Percentiles rank a stretch among this genome's conserved stretches.
These are phyloP conservation scores for Neurospora sp. DNA, from an alignment of 2,329 filamentous ascomycete species.

Conservation along the genomic window DNA sequence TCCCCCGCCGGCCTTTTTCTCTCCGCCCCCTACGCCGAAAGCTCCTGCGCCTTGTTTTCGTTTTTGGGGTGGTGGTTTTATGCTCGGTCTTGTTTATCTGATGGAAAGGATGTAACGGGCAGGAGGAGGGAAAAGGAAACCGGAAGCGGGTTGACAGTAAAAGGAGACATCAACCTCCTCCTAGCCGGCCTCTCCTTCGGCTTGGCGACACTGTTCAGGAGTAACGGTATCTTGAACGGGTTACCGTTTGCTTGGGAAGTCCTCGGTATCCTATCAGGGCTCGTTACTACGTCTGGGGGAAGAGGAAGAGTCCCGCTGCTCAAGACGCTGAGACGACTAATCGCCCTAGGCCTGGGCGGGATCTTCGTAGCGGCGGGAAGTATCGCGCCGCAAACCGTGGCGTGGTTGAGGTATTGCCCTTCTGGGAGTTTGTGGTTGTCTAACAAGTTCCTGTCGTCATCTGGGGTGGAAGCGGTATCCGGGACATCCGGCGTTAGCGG, in stretches of 20 bases:
- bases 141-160: not conserved
- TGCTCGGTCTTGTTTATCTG: slow-evolving; percentile 34
- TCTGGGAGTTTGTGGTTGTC: slow-evolving; percentile 15
- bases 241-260: slow-evolving; percentile 61
- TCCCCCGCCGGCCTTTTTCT: slow-evolving; percentile 87
- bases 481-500: slow-evolving; percentile 4
- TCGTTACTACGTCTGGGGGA: slow-evolving; percentile 23
- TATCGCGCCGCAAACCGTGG: slow-evolving; percentile 60
- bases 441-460: not conserved
- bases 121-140: too few relatives aligned
- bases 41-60: slow-evolving; percentile 65
- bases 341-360: slow-evolving; percentile 56
- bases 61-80: slow-evolving; percentile 67
- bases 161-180: slow-evolving; percentile 42
- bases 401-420: slow-evolving; percentile 59
- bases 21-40: slow-evolving; percentile 76
- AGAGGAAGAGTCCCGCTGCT: slow-evolving; percentile 19
- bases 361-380: slow-evolving; percentile 57
- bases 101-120: slow-evolving; percentile 4
- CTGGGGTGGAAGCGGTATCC: slow-evolving; percentile 28
- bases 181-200: slow-evolving; percentile 61
- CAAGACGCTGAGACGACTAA: slow-evolving; percentile 39
- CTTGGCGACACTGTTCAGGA: slow-evolving; percentile 62
- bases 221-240: slow-evolving; percentile 80
- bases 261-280: slow-evolving; percentile 28